Evolutionary conservation across 2,329 filamentous ascomycete species (phyloP).

Genomic region (Cladobotryum mycophilum): DNA sequence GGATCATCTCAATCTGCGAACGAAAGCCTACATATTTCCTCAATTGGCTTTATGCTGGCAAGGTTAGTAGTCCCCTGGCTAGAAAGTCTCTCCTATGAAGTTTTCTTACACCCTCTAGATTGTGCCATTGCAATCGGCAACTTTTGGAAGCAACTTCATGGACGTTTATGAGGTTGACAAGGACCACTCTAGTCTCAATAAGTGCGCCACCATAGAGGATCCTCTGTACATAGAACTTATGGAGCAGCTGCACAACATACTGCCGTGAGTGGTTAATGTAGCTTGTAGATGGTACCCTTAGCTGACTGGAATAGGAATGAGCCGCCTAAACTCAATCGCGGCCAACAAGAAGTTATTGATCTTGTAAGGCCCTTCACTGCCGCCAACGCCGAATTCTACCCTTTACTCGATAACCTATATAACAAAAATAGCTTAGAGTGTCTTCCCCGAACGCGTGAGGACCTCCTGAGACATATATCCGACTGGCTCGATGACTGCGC

Average conservation of each 20-base stretch:
- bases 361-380: not conserved
- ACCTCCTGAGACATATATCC: conserved; percentile 2
- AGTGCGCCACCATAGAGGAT: conserved; percentile 7
- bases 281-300: too few species aligned
- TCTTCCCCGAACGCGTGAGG: not conserved
- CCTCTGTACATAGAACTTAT: conserved; percentile 5
- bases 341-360: not conserved
- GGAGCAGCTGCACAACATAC: not conserved
- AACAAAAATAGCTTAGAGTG: not conserved
- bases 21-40: conserved; percentile 14
- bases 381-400: not conserved
- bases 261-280: not conserved
- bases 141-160: not conserved
- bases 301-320: not conserved
- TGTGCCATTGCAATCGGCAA: conserved; percentile 10
- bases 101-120: not conserved
- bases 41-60: conserved; percentile 8
- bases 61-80: conserved; percentile 8
- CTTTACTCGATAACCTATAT: not conserved
- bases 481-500: not conserved
- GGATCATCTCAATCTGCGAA: conserved; percentile 15
- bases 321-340: not conserved
- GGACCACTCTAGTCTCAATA: conserved; percentile 18
- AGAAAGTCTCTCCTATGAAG: not conserved
- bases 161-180: conserved; percentile 12